These are phyloP conservation scores for Mimosa pudica DNA, from an alignment of 306 rosid genomes.

Conservation along the genomic window DNA sequence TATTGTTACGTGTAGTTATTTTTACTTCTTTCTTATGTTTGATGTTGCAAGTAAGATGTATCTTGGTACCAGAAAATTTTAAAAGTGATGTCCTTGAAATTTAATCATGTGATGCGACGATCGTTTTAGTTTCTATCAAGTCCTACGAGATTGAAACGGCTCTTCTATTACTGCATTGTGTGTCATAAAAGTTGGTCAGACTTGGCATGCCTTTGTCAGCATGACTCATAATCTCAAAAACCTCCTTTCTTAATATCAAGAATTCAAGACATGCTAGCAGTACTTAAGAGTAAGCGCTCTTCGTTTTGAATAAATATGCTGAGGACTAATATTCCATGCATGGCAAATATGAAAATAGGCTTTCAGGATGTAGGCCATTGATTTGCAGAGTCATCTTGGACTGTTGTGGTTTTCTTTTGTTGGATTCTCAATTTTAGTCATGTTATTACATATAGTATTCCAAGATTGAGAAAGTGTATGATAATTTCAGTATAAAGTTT, in stretches of 20 bases:
- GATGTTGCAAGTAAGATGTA: background rate
- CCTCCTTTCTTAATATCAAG: background rate
- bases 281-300: background rate
- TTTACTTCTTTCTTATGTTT: background rate
- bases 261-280: background rate
- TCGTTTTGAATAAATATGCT: conserved; percentile 14
- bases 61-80: background rate
- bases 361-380: conserved; percentile 4
- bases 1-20: background rate
- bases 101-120: background rate
- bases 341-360: conserved; percentile 19
- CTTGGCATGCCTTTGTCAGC: background rate
- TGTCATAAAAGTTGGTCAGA: conserved; percentile 4
- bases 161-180: background rate
- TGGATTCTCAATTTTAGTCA: conserved; percentile 17
- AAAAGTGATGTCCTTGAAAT: background rate
- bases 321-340: conserved; percentile 4
- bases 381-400: background rate
- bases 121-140: background rate
- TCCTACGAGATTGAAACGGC: background rate
- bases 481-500: background rate
- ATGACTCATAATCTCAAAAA: background rate
- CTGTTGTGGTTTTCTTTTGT: conserved; percentile 12
- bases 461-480: background rate
- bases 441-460: conserved; percentile 12